Evolutionary conservation across 2,329 filamentous ascomycete species (phyloP).

Genomic region (Dactylonectria macrodidyma): DNA sequence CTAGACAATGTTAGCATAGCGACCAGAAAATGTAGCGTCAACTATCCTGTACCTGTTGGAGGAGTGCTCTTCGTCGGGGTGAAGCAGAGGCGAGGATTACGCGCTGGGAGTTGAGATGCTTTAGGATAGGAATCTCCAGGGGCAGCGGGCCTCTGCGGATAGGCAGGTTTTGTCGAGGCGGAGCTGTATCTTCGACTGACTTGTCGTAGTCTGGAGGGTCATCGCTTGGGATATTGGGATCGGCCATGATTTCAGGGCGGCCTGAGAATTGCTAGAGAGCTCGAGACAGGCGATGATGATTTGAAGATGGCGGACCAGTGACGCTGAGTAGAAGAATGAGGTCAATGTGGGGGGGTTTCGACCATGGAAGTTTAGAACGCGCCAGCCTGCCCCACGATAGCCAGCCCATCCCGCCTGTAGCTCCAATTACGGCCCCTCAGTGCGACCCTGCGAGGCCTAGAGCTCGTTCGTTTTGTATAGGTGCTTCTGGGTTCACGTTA

Average conservation of each 20-base stretch:
- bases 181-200: slow-evolving; percentile 56
- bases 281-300: slow-evolving; percentile 8
- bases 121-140: slow-evolving; percentile 85
- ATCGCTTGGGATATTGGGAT: slow-evolving; percentile 52
- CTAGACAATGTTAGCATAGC: slow-evolving; percentile 56
- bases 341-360: slow-evolving; percentile 45
- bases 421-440: slow-evolving; percentile 22
- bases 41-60: slow-evolving; percentile 72
- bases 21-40: no score
- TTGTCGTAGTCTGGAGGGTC: slow-evolving; percentile 64
- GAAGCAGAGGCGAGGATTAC: slow-evolving; percentile 93
- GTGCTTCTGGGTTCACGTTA: background rate
- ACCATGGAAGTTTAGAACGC: slow-evolving; percentile 30
- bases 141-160: slow-evolving; percentile 71
- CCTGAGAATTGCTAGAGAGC: slow-evolving; percentile 1
- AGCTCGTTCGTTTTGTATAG: background rate
- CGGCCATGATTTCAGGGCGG: slow-evolving; percentile 44
- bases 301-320: slow-evolving; percentile 29
- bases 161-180: slow-evolving; percentile 50
- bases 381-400: slow-evolving; percentile 39
- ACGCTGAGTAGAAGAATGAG: slow-evolving; percentile 38
- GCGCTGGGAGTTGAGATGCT: slow-evolving; percentile 81
- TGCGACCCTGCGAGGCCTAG: background rate
- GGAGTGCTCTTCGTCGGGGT: slow-evolving; percentile 85
- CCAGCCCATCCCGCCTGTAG: slow-evolving; percentile 31